phyloP scores from a whole-genome alignment of 495 filamentous ascomycete species.

The Penicillium tannophilum region DNA sequence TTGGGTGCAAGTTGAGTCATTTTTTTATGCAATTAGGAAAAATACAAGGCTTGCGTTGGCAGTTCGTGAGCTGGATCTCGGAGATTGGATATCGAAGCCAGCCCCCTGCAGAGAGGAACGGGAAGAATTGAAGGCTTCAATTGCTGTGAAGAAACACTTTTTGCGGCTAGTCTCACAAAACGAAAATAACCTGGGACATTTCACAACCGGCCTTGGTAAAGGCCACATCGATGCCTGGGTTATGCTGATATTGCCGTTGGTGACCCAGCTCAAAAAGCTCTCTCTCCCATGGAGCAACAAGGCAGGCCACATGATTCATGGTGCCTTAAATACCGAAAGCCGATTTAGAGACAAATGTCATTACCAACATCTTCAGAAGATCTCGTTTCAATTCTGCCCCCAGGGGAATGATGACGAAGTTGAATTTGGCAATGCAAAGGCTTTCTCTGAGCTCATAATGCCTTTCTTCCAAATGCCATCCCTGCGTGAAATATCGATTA shows the following conservation, averaged over 20 bases:
- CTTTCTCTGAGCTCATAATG: background rate
- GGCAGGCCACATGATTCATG: background rate
- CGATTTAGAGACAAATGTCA: background rate
- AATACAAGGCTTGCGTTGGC: background rate
- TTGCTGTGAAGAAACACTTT: too few relatives aligned
- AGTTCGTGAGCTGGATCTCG: background rate
- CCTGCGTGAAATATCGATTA: background rate
- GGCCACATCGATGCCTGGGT: background rate
- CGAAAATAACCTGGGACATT: background rate
- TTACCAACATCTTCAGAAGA: background rate
- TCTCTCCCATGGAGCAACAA: background rate
- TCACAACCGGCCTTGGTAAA: background rate
- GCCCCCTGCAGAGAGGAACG: background rate
- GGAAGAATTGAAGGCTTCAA: background rate
- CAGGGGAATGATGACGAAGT: background rate
- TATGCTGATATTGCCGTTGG: background rate
- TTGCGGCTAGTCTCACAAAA: background rate
- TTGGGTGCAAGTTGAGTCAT: background rate
- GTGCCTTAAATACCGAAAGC: background rate
- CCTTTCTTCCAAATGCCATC: background rate
- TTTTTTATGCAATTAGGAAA: background rate
- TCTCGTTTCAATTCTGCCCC: background rate
- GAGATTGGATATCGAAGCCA: background rate
- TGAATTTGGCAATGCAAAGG: background rate
- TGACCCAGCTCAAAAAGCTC: background rate